Evolutionary conservation across 192 early-diverging fungal species (phyloP), one percentile per base, ranked within the genome.

Genomic region (Coemansia sp.): DNA sequence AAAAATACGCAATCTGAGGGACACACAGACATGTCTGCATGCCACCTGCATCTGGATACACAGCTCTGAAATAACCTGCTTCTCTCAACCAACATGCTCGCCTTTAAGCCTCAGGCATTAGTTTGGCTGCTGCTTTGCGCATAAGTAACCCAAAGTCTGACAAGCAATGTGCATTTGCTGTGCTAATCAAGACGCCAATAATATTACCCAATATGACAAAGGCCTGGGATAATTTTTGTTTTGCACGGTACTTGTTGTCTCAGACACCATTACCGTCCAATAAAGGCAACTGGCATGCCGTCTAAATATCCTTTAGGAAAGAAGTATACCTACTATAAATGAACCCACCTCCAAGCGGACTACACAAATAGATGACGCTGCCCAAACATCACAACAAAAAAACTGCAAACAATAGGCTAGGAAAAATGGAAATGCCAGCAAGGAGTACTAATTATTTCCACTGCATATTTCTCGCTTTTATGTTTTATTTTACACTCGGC

Each of bases 1-100:
- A 9, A 26, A 11, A 15, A 50, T 24, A 4, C 14, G 14, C 21
- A 29, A 29, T 24, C 4, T 15, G 46, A 24, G 43, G 15, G 46
- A 50, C 22, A 50, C 24, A 26, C 46, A 50, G 46, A 50, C 46
- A 50, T 27, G 46, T 50, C 24, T 50, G 46, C 46, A 50, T 50
- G 46, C 12, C 46, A 50, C 46, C 46, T 50, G 46, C 46, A 50
- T 50, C 46, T 50, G 46, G 46, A 50, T 50, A 50, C 46, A 29
- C 46, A 14, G 26, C 27, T 50, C 46, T 15, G 22, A 26, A 29
- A 7, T 12, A 11, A 15, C 46, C 24, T 32, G 29, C 29, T 32
- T 7, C 29, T 32, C 29, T 11, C 24, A 11, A 4, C 46, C 24
- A 22, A 5, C 46, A 50, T 50, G 46, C 27, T 24, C 27, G 4